A percentile compares a stretch with the other conserved stretches of the same genome.
phyloP scores from a whole-genome alignment of 2,329 filamentous ascomycete genomes.

The Pseudogymnoascus sp. region DNA sequence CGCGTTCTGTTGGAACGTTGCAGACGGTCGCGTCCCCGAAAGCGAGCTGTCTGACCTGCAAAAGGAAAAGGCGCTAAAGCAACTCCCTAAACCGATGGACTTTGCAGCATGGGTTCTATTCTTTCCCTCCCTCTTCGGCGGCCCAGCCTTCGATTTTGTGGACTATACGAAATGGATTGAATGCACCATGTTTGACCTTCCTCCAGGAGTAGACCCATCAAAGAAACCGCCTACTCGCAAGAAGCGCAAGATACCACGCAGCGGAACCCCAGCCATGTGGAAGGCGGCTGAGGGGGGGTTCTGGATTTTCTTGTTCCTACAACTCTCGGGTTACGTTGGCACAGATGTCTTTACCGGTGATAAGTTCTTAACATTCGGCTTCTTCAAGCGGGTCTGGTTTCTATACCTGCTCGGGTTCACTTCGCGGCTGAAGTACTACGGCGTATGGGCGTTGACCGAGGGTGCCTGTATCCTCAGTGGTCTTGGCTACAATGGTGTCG shows the following conservation, averaged over 20 bases:
- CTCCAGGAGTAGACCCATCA: constrained; percentile 70
- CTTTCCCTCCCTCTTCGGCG: constrained; percentile 84
- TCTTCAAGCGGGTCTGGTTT: constrained; percentile 67
- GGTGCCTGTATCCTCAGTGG: constrained; percentile 90
- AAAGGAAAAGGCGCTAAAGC: constrained; percentile 67
- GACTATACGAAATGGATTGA: constrained; percentile 92
- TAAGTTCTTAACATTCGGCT: constrained; percentile 57
- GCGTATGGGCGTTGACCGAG: constrained; percentile 88
- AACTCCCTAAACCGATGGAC: constrained; percentile 71
- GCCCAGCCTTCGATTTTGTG: constrained; percentile 88
- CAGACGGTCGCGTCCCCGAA: constrained; percentile 76
- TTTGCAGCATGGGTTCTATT: constrained; percentile 89
- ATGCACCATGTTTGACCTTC: constrained; percentile 87
- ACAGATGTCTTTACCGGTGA: constrained; percentile 57
- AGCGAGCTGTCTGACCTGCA: constrained; percentile 80
- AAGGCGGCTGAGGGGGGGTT: constrained; percentile 67
- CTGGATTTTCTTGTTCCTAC: constrained; percentile 75
- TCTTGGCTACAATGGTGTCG: constrained; percentile 88
- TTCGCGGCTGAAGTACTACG: constrained; percentile 88
- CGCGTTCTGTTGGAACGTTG: constrained; percentile 96
- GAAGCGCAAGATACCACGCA: constrained; percentile 87
- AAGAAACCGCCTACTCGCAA: constrained; percentile 82
- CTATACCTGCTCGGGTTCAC: constrained; percentile 80
- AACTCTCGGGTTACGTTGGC: constrained; percentile 62
- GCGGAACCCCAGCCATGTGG: constrained; percentile 72